phyloP scores from a whole-genome alignment of 1,284 basidiomycete species.

The Melampsora larici-populina region DNA sequence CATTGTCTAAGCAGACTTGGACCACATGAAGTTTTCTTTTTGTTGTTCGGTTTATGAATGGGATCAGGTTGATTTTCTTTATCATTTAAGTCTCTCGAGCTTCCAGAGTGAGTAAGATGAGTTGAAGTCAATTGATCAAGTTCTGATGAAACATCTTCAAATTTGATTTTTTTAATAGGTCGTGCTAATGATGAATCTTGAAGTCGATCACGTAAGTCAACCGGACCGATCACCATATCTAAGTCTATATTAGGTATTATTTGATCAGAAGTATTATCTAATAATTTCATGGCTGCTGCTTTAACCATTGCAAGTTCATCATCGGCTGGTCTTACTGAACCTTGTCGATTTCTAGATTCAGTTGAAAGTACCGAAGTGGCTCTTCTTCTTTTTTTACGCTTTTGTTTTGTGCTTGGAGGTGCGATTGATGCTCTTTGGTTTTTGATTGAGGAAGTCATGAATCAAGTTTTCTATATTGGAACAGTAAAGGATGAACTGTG shows the following conservation, averaged over 20 bases:
- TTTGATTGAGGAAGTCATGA: conserved; percentile 6
- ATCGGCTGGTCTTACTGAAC: neutral
- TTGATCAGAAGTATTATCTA: conserved; percentile 13
- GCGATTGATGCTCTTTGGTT: neutral
- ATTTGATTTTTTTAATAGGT: neutral
- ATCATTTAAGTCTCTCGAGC: neutral
- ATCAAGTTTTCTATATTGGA: neutral
- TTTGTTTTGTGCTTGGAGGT: conserved; percentile 4
- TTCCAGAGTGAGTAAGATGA: neutral
- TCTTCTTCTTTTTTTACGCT: conserved; percentile 17
- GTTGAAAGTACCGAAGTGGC: conserved; percentile 7
- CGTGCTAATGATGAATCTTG: neutral
- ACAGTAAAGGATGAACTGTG: neutral
- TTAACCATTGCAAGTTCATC: conserved; percentile 32
- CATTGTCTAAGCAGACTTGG: neutral
- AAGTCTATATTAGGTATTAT: neutral
- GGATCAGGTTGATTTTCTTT: neutral
- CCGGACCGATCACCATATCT: neutral
- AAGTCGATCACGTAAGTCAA: neutral
- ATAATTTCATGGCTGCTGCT: conserved; percentile 33
- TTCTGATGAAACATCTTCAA: neutral
- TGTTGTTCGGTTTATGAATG: neutral
- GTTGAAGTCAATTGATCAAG: neutral
- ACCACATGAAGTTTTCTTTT: neutral
- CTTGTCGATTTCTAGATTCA: neutral